Conservation (phyloP, 2,329 filamentous ascomycete genomes). For the Ilyonectria destructans region DNA sequence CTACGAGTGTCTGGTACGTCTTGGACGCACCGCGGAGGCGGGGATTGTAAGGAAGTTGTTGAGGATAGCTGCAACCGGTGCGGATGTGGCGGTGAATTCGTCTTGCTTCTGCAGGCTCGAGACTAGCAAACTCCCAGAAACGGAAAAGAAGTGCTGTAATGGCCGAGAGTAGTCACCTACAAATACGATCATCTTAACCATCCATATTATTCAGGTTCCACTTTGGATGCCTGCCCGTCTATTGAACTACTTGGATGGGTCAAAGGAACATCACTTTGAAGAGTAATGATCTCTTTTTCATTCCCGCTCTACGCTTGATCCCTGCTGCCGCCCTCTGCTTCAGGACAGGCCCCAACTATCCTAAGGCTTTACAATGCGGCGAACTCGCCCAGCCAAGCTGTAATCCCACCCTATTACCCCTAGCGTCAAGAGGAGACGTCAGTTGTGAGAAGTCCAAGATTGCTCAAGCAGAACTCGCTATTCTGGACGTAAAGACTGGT, state of each 20-base stretch:
- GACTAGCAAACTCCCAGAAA: background rate
- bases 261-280: background rate
- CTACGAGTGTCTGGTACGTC: conserved; percentile 76
- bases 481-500: too few relatives aligned
- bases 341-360: too few relatives aligned
- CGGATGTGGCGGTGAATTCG: conserved; percentile 25
- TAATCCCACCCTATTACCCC: too few relatives aligned
- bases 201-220: background rate
- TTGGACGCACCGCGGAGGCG: conserved; percentile 62
- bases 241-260: background rate
- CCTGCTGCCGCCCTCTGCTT: too few relatives aligned
- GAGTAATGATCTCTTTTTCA: too few relatives aligned
- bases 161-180: background rate
- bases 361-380: too few relatives aligned
- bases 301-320: too few relatives aligned
- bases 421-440: too few relatives aligned
- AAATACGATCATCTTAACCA: background rate
- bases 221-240: background rate
- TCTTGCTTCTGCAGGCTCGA: conserved; percentile 36
- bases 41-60: conserved; percentile 15
- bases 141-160: conserved; percentile 6
- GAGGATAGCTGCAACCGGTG: conserved; percentile 7
- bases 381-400: too few relatives aligned
- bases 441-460: too few relatives aligned
- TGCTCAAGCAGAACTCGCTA: too few relatives aligned